These are phyloP conservation scores for Taphrina deformans DNA, from an alignment of 1,139 yeast genomes.

Conservation along the genomic window DNA sequence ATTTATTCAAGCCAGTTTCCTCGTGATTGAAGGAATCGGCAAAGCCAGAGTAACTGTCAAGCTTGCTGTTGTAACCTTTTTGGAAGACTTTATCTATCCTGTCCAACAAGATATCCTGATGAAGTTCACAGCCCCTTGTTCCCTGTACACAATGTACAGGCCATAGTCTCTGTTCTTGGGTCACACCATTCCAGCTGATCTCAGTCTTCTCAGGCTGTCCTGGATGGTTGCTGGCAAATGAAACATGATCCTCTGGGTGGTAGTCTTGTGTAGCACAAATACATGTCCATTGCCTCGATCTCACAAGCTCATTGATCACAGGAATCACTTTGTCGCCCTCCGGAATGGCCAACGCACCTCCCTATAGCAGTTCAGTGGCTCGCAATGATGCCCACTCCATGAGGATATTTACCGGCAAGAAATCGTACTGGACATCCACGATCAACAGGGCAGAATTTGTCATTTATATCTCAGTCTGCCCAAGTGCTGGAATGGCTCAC, in stretches of 20 bases:
- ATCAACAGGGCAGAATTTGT: conserved; percentile 7
- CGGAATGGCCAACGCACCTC: conserved; percentile 23
- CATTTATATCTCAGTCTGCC: neutral
- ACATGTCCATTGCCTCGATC: neutral
- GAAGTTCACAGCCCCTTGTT: conserved; percentile 17
- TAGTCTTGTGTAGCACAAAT: conserved; percentile 21
- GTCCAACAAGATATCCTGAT: neutral
- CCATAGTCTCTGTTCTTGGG: conserved; percentile 15
- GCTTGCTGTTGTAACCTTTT: conserved; percentile 25
- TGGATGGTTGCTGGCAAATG: conserved; percentile 19
- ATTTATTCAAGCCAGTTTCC: conserved; percentile 10
- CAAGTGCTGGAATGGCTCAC: no score
- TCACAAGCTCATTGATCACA: neutral
- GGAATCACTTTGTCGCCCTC: conserved; percentile 4
- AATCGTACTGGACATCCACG: conserved; percentile 27
- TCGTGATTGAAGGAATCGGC: conserved; percentile 19
- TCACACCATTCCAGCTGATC: neutral
- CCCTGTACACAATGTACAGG: conserved; percentile 24
- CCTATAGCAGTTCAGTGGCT: neutral
- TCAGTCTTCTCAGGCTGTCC: neutral
- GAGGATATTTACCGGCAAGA: neutral
- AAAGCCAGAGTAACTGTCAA: conserved; percentile 30
- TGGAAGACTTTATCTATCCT: neutral
- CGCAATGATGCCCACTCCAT: neutral
- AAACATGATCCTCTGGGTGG: conserved; percentile 23